These are phyloP conservation scores for Dactylellina haptotyla DNA, from an alignment of 2,329 filamentous ascomycete genomes.

Conservation along the genomic window DNA sequence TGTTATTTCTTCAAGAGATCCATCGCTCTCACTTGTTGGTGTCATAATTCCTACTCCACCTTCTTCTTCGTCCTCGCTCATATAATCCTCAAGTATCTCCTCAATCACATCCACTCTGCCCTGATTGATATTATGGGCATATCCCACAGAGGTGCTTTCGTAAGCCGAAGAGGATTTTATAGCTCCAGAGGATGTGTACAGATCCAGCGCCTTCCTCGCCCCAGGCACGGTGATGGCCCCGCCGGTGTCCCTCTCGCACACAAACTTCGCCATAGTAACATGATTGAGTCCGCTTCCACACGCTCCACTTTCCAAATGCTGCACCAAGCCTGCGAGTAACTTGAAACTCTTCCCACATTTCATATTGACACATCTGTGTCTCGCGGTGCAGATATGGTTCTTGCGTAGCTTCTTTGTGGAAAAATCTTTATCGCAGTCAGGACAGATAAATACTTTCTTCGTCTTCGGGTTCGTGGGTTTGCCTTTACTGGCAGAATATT, in stretches of 20 bases:
- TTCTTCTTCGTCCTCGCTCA: no score
- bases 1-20: slow-evolving; percentile 3
- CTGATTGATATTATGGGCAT: background rate
- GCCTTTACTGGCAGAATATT: background rate
- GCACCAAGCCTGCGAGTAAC: background rate
- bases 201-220: slow-evolving; percentile 1
- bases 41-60: background rate
- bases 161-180: background rate
- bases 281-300: background rate
- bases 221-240: slow-evolving; percentile 15
- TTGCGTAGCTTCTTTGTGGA: background rate
- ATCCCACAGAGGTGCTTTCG: background rate
- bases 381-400: background rate
- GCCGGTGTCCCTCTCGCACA: slow-evolving; percentile 14
- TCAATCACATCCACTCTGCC: background rate
- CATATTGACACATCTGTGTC: background rate
- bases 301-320: slow-evolving; percentile 15
- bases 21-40: background rate
- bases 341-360: slow-evolving; percentile 2
- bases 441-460: slow-evolving; percentile 8
- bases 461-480: background rate
- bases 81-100: background rate
- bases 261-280: background rate
- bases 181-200: background rate
- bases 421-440: slow-evolving; percentile 11